These are phyloP conservation scores for Populus euphratica DNA, from an alignment of 345 rosid genomes.

Conservation along the genomic window DNA sequence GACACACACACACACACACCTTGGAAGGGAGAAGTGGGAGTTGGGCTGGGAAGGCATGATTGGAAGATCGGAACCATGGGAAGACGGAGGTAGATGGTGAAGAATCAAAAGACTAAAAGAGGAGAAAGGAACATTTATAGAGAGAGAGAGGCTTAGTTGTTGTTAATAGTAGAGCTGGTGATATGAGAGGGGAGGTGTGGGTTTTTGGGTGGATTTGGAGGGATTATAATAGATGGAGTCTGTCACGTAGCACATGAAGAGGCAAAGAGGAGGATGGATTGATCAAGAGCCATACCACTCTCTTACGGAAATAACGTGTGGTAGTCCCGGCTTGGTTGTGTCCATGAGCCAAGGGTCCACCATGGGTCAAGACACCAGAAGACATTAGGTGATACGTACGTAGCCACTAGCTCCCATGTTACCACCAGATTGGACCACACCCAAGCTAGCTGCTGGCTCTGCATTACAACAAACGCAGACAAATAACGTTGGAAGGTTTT, in stretches of 20 bases:
- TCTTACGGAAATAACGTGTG: background rate
- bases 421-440: background rate
- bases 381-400: background rate
- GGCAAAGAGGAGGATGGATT: background rate
- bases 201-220: constrained; percentile 18
- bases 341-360: background rate
- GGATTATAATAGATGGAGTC: constrained; percentile 18
- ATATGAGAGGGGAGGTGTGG: background rate
- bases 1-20: constrained; percentile 7
- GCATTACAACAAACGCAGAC: background rate
- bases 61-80: constrained; percentile 44
- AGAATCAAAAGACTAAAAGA: background rate
- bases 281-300: background rate
- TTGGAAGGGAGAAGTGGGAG: constrained; percentile 39
- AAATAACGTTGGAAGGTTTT: background rate
- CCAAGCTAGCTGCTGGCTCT: background rate
- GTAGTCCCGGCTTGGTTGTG: background rate
- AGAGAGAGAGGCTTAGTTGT: background rate
- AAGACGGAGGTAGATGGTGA: constrained; percentile 5
- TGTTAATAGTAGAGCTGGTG: background rate
- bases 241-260: constrained; percentile 39
- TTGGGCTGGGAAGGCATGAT: constrained; percentile 38
- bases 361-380: background rate
- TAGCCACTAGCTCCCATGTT: background rate
- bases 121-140: background rate